Conservation (phyloP, 73 alveolate genomes). For the Halteria grandinella region DNA sequence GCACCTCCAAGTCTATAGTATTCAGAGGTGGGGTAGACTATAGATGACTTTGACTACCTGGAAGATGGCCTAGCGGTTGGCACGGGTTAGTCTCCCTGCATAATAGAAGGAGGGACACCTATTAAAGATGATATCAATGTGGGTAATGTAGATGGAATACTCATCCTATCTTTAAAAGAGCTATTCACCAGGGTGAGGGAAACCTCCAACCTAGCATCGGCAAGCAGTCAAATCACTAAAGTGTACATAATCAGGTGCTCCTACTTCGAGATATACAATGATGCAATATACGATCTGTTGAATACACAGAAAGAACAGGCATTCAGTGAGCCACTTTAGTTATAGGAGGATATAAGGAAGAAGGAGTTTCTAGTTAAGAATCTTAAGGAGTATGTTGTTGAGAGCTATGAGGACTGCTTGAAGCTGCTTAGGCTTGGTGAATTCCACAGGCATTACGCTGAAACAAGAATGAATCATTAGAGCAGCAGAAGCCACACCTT, state of each 20-base stretch:
- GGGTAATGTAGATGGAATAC: too few relatives aligned
- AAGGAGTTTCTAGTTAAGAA: constrained; percentile 83
- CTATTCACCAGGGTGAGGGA: too few relatives aligned
- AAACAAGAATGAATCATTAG: constrained; percentile 83
- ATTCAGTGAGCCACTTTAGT: constrained; percentile 43
- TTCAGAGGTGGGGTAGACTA: too few relatives aligned
- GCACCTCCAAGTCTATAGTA: too few relatives aligned
- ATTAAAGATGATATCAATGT: too few relatives aligned
- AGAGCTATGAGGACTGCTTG: constrained; percentile 77
- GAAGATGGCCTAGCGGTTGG: too few relatives aligned
- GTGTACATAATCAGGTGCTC: constrained; percentile 80
- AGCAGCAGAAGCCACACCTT: constrained; percentile 87
- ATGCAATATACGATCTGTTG: constrained; percentile 92
- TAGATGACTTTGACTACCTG: too few relatives aligned
- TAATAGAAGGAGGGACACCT: too few relatives aligned
- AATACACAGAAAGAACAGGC: constrained; percentile 58
- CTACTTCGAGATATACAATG: constrained; percentile 96
- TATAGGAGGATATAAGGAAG: constrained; percentile 66
- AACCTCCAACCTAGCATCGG: too few relatives aligned
- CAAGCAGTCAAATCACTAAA: too few relatives aligned
- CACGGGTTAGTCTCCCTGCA: too few relatives aligned
- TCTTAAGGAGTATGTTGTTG: constrained; percentile 76
- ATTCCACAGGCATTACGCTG: constrained; percentile 80
- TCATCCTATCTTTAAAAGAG: too few relatives aligned
- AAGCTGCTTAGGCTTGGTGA: constrained; percentile 82